Base-by-base conservation (phyloP, 1,284 basidiomycete species). In the Xerocomus amazonicus region DNA sequence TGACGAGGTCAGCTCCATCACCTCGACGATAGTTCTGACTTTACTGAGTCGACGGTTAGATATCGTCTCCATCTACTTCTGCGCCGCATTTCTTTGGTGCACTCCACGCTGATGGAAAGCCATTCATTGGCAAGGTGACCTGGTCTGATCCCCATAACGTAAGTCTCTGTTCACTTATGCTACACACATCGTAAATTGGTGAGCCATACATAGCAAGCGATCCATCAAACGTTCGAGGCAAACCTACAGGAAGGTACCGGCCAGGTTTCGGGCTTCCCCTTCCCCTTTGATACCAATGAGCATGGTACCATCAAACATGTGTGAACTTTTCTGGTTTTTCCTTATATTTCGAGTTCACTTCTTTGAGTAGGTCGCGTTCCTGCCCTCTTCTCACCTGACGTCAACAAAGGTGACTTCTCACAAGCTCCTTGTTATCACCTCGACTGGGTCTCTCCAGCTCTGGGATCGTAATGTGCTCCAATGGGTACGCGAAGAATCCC, bases 401-500 rank as follows among this genome's bases (percentile, higher is more conserved):
- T 73, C 52, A 67, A 73, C 12, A 62, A 67, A 51, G 68, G 72
- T 45, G 66, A 68, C 50, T 68, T 19, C 48, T 5, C 44, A 59
- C 4, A 79, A 82, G 13, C 57, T 84, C 4, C 68, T 87, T 14
- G 52, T 93, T 32, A 83, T 84, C 1, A 92, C 91, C 0, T 82
- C 81, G 6, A 88, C 87, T 0, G 92, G 92, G 9, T 76, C 90
- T 0, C 62, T 97, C 9, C 91, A 93, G 58, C 72, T 89, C 9
- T 88, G 90, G 81, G 74, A 83, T 42, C 77, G 81, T 29, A 76
- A 83, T 37, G 63, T 74, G 39, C 66, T 82, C 16, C 72, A 80
- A 45, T 97, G 92, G 93, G 80, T 78, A 0, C 76, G 92, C 36
- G 93, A 97, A 63, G 95, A 98, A 63, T 78, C 82, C 0, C 74